Conservation (phyloP, 306 rosid species). For the Abrus precatorius region DNA sequence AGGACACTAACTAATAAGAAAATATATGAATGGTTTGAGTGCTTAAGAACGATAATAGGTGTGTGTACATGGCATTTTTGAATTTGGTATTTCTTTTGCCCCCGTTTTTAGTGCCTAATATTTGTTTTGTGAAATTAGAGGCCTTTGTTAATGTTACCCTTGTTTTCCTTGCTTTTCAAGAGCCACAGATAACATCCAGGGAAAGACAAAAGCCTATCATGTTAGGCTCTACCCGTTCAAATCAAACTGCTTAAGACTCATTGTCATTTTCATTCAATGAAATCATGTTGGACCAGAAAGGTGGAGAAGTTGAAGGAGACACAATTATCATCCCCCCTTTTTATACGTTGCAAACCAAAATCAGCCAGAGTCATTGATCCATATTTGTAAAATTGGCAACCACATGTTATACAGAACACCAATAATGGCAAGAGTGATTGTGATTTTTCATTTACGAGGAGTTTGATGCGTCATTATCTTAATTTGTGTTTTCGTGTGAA, state of each 20-base stretch:
- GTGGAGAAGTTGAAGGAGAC: slow-evolving; percentile 38
- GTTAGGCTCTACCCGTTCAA: slow-evolving; percentile 48
- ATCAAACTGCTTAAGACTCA: slow-evolving; percentile 51
- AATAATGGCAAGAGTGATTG: slow-evolving; percentile 43
- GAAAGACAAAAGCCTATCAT: slow-evolving; percentile 56
- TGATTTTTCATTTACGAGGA: slow-evolving; percentile 12
- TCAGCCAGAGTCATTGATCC: slow-evolving; percentile 42
- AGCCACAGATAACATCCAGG: slow-evolving; percentile 62
- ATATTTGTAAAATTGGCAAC: slow-evolving; percentile 41
- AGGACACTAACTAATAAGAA: neutral
- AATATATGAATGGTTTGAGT: slow-evolving; percentile 8
- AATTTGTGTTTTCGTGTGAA: slow-evolving; percentile 35
- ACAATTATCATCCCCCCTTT: slow-evolving; percentile 22
- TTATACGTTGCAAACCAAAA: slow-evolving; percentile 11
- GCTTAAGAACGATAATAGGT: neutral
- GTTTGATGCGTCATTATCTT: slow-evolving; percentile 43
- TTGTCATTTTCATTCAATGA: slow-evolving; percentile 40
- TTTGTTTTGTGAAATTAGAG: slow-evolving; percentile 33
- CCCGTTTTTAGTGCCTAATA: slow-evolving; percentile 24
- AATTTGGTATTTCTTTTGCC: slow-evolving; percentile 8
- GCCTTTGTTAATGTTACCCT: slow-evolving; percentile 28
- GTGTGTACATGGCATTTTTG: slow-evolving; percentile 9
- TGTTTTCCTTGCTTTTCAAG: slow-evolving; percentile 54
- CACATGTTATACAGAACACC: slow-evolving; percentile 28
- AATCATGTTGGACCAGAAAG: slow-evolving; percentile 18